Base-by-base conservation (phyloP, 179 eudicot genomes). In the Corrigiola litoralis region DNA sequence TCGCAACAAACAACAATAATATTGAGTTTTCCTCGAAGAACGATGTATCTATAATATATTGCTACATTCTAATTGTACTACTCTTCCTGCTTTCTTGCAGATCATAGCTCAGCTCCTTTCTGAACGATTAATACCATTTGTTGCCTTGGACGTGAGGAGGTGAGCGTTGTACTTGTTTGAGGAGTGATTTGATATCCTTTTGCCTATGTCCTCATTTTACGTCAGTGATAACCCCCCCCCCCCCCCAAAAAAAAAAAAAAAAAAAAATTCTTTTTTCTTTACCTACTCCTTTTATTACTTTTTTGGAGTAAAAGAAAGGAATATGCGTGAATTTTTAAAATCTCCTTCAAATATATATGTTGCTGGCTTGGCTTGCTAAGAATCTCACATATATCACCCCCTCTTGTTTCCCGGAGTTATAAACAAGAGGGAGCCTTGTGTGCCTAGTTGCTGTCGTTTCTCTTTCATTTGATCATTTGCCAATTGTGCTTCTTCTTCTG, bases 101-200 rank as follows among this genome's bases (percentile, higher is more conserved):
- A 94, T 94, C 70, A 91, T 94, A 61, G 99, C 99, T 21, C 99
- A 94, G 73, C 99, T 94, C 68, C 99, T 94, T 58, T 94, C 99
- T 12, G 99, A 94, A 81, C 79, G 96, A 49, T 74, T 94, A 37
- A 94, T 94, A 73, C 99, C 99, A 47, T 94, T 94, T 85, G 99
- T 94, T 66, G 99, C 97, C 49, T 97, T 94, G 65, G 99, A 94
- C 71, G 95, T 94, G 71, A 86, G 97, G 75, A 94, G 95, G 99
- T 94, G 78, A 66, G 45, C 65, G 66, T 36, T n/a, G 31, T 70
- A 66, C 23, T 20, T 37, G 36, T 65, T 42, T 50, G 17, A 45
- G 5, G 47, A 27, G 29, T 49, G 18, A 11, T 11, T 31, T 42
- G 36, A 7, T 20, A n/a, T 37, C 61, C 55, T 41, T 14, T 51